Evolutionary conservation across 768 basidiomycete genomes (phyloP).

Genomic region (Amanita inopinata): DNA sequence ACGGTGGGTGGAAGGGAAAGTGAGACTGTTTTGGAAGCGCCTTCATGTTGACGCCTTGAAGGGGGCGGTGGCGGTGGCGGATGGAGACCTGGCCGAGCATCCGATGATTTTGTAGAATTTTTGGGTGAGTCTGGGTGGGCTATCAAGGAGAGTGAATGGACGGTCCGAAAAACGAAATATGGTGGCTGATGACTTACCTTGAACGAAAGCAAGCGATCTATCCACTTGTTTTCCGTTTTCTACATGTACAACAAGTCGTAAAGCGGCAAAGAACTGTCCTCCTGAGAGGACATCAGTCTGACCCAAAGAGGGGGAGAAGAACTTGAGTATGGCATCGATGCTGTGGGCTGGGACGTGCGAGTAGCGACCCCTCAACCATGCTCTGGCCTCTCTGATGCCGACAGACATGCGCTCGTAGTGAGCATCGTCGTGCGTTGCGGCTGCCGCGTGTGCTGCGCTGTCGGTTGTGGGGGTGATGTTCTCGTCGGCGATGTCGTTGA

Average conservation of each 20-base stretch:
- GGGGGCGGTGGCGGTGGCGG: conserved; percentile 1
- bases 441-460: neutral
- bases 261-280: conserved; percentile 69
- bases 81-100: neutral
- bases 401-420: conserved; percentile 46
- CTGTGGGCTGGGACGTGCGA: conserved; percentile 36
- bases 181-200: conserved; percentile 41
- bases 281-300: conserved; percentile 47
- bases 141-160: neutral
- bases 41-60: neutral
- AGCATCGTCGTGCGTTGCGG: conserved; percentile 28
- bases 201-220: conserved; percentile 59
- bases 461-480: conserved; percentile 12
- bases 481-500: conserved; percentile 39
- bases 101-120: neutral
- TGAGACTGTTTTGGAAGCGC: neutral
- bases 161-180: neutral
- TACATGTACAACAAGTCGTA: conserved; percentile 57
- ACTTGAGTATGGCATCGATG: conserved; percentile 55
- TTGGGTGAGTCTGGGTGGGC: neutral
- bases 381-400: conserved; percentile 58
- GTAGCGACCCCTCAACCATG: conserved; percentile 70
- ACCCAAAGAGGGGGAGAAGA: conserved; percentile 49
- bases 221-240: conserved; percentile 55
- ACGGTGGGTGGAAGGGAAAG: neutral